Percentiles rank a stretch among this genome's conserved stretches.
phyloP scores from a whole-genome alignment of 1,284 basidiomycete species.

The Microbotryomycetes sp. region DNA sequence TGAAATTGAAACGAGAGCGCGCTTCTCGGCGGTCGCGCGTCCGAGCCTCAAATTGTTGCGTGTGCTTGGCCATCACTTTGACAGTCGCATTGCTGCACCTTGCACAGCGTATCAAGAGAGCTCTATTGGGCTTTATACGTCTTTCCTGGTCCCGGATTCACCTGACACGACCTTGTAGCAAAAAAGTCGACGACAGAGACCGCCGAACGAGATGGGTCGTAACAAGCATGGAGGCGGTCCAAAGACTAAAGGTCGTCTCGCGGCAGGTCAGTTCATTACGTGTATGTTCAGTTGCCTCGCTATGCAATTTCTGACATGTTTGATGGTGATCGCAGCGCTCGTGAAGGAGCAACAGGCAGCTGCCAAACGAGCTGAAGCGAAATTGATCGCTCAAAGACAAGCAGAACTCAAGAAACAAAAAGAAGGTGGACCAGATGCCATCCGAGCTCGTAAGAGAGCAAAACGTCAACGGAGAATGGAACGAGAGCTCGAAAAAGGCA shows the following conservation, averaged over 20 bases:
- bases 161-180: too few species aligned
- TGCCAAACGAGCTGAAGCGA: background rate
- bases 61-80: too few species aligned
- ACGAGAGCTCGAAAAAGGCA: background rate
- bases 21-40: too few species aligned
- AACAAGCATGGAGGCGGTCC: constrained; percentile 9
- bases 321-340: background rate
- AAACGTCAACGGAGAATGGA: background rate
- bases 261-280: constrained; percentile 1
- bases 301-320: background rate
- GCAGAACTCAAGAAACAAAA: background rate
- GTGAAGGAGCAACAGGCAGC: background rate
- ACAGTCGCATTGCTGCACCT: too few species aligned
- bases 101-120: too few species aligned
- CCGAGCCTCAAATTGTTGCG: too few species aligned
- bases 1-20: too few species aligned
- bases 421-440: background rate
- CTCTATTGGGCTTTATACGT: too few species aligned
- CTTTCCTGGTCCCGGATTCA: too few species aligned
- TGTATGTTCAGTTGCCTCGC: background rate
- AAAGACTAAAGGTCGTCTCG: constrained; percentile 1
- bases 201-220: background rate
- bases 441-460: background rate
- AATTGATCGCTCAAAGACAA: background rate
- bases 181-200: too few species aligned